phyloP scores from a whole-genome alignment of 208 protist species.

The Leishmania braziliensis region DNA sequence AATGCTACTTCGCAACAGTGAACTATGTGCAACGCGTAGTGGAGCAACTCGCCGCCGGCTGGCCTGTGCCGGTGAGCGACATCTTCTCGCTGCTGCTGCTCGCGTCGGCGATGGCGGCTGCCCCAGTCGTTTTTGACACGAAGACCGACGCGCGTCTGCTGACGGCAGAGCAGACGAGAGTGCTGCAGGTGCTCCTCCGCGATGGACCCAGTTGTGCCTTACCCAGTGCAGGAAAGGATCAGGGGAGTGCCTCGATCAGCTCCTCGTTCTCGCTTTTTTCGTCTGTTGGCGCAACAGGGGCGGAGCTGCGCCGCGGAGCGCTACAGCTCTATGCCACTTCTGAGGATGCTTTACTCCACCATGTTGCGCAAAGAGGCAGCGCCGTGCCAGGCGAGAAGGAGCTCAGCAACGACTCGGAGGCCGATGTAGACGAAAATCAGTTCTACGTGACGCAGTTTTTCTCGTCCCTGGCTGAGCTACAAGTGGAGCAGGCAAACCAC shows the following conservation, averaged over 20 bases:
- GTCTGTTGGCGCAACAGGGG: not conserved
- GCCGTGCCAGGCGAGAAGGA: not conserved
- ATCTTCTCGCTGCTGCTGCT: conserved; percentile 68
- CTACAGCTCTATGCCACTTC: conserved; percentile 24
- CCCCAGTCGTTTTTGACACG: conserved; percentile 6
- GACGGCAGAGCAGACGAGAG: conserved; percentile 19
- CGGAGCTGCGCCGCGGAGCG: conserved; percentile 2
- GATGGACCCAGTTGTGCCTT: not conserved
- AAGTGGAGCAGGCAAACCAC: conserved; percentile 34
- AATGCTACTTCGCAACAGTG: conserved; percentile 68
- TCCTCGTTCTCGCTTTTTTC: not conserved
- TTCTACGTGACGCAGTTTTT: conserved; percentile 44
- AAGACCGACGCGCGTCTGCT: conserved; percentile 13
- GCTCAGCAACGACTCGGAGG: not conserved
- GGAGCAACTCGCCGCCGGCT: conserved; percentile 60
- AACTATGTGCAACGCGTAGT: conserved; percentile 68
- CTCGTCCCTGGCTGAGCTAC: conserved; percentile 28
- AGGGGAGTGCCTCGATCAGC: not conserved
- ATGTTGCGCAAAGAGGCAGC: conserved; percentile 5
- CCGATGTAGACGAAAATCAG: conserved; percentile 8
- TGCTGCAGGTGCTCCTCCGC: conserved; percentile 19
- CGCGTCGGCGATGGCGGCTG: conserved; percentile 22
- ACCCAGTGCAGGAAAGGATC: too few relatives aligned
- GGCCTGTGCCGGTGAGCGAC: conserved; percentile 61
- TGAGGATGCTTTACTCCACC: conserved; percentile 30